Base-by-base conservation (phyloP, 352 stramenopile species). In the Phytophthora colocasiae region DNA sequence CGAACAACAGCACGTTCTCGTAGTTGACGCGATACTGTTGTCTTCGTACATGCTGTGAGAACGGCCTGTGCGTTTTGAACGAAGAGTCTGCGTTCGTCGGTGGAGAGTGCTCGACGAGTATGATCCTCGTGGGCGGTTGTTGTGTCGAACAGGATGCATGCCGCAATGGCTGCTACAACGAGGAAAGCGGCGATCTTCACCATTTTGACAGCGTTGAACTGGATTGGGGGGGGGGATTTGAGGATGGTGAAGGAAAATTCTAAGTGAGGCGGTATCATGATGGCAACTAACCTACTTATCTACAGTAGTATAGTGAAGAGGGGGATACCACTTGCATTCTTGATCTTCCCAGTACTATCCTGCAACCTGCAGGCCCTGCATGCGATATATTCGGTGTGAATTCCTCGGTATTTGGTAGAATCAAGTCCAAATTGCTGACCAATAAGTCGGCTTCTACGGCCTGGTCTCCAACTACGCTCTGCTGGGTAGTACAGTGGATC, bases 1-100 rank as follows among this genome's bases (percentile, higher is more conserved):
- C 56, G 56, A 9, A 32, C 26, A n/a, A 54, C 54, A 29, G 62
- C 62, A 11, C 53, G n/a, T n/a, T 69, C 63, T 10, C 63, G 62
- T 5, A 69, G 63, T 19, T 44, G 53, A 4, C 63, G 68, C 2
- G 40, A 45, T 27, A 51, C 31, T 15, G 32, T 26, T 4, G 52
- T 38, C 31, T 46, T 39, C 1, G 38, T 19, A 36, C 58, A 76
- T 4, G 52, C 26, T 8, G 48, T 17, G 10, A 76, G 32, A 3
- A 46, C 8, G 2, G 41, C 10, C 40, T 56, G 57, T 15, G 60
- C 32, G 40, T 52, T 73, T 6, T 51, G 8, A 4, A 17, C 46
- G 14, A 65, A 68, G 7, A 69, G 58, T 15, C 31, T 63, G 32
- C 54, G 65, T 41, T 68, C 17, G 8, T 53, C 34, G 24, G 52